Conservation (phyloP, 306 rosid species). For the Vigna trinervia region DNA sequence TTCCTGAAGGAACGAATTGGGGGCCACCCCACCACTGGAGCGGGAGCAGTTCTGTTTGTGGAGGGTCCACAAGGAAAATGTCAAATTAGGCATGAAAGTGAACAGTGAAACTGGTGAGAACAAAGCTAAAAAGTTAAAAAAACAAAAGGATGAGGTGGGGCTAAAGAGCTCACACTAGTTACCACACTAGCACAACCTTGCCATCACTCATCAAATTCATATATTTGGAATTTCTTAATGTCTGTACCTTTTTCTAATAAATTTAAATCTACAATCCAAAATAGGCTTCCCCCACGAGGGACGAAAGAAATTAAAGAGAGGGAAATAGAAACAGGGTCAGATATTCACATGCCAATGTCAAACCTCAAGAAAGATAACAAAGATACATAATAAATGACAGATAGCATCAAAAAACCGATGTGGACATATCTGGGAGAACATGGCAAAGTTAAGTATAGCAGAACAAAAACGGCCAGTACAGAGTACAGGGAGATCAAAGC, state of each 20-base stretch:
- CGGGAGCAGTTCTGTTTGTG: slow-evolving; percentile 83
- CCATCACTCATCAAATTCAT: slow-evolving; percentile 23
- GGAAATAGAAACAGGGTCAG: slow-evolving; percentile 37
- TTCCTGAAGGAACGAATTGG: slow-evolving; percentile 95
- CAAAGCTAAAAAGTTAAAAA: slow-evolving; percentile 6
- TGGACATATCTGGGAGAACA: slow-evolving; percentile 45
- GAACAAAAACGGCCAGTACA: slow-evolving; percentile 46
- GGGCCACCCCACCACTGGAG: slow-evolving; percentile 99
- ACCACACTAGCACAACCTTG: slow-evolving; percentile 21
- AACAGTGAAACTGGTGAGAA: slow-evolving; percentile 33
- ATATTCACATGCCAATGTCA: slow-evolving; percentile 48
- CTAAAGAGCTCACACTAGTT: background rate
- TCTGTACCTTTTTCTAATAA: background rate
- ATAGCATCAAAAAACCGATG: slow-evolving; percentile 44
- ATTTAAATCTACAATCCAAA: slow-evolving; percentile 4
- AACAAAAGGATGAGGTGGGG: background rate
- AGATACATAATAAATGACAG: slow-evolving; percentile 45
- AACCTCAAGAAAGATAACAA: slow-evolving; percentile 39
- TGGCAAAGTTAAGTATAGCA: slow-evolving; percentile 37
- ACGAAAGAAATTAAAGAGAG: background rate
- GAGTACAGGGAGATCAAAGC: slow-evolving; percentile 29
- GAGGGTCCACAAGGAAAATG: slow-evolving; percentile 37
- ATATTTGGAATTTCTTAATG: background rate
- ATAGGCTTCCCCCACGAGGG: slow-evolving; percentile 24
- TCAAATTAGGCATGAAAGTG: slow-evolving; percentile 37